Evolutionary conservation across 2,329 filamentous ascomycete species (phyloP).

Genomic region (Monosporascus sp.): DNA sequence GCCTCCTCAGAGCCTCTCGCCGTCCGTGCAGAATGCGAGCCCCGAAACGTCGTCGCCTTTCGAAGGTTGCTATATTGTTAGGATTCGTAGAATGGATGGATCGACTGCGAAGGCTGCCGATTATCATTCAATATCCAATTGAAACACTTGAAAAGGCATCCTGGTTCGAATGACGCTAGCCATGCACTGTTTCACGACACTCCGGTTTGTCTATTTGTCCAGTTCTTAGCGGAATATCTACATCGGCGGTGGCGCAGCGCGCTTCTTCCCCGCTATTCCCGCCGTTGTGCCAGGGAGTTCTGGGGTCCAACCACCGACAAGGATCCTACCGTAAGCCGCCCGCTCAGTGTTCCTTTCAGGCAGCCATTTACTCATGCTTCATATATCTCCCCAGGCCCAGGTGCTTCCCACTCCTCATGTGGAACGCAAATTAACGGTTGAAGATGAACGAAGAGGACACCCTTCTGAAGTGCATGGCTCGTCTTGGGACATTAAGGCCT

Average conservation of each 20-base stretch:
- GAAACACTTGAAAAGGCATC: no score
- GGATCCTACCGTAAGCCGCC: not conserved
- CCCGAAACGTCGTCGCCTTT: no score
- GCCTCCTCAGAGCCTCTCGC: no score
- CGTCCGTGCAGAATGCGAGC: no score
- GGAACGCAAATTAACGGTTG: no score
- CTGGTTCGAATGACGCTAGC: not conserved
- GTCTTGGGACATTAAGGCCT: not conserved
- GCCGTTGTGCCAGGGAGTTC: not conserved
- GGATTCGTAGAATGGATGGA: no score
- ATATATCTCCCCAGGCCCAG: not conserved
- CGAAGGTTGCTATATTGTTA: no score
- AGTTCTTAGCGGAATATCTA: not conserved
- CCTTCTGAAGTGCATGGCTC: not conserved
- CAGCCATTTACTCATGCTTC: not conserved
- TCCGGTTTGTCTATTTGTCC: not conserved
- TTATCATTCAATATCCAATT: no score
- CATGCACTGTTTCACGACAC: not conserved
- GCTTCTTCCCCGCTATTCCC: not conserved
- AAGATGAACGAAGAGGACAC: not conserved
- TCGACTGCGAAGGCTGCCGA: no score
- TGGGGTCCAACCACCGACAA: not conserved
- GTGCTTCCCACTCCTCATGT: not conserved
- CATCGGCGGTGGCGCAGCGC: not conserved
- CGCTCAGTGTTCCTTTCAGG: not conserved